A percentile compares a stretch with the other conserved stretches of the same genome.
Evolutionary conservation across 73 alveolate genomes (phyloP).

Genomic region (Symbiodinium pilosum): DNA sequence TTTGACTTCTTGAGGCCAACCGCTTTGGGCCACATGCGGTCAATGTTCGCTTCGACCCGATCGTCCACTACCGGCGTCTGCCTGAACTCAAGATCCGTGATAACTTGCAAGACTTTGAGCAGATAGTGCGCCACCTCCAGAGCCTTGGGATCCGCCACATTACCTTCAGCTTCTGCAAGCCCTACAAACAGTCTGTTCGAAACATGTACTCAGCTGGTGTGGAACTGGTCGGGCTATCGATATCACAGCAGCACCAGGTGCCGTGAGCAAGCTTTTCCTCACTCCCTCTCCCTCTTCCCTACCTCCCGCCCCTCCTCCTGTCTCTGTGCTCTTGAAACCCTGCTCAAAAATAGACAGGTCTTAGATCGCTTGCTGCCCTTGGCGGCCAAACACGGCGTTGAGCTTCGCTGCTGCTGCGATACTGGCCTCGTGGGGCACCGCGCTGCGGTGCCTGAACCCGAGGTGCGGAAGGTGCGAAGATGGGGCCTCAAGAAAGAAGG

Average conservation of each 20-base stretch:
- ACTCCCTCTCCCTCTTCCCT: not conserved
- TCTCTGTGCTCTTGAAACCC: not conserved
- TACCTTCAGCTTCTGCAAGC: conserved; percentile 86
- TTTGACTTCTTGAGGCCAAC: not conserved
- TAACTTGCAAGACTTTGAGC: conserved; percentile 51
- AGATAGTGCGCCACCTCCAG: conserved; percentile 36
- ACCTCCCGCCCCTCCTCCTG: not conserved
- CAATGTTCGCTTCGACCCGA: conserved; percentile 74
- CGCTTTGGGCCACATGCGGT: conserved; percentile 56
- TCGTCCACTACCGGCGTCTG: conserved; percentile 43
- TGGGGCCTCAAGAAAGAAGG: conserved; percentile 37
- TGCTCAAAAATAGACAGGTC: not conserved
- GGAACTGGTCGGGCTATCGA: conserved; percentile 58
- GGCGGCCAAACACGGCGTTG: conserved; percentile 22
- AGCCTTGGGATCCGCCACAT: conserved; percentile 32
- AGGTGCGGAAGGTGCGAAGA: conserved; percentile 58
- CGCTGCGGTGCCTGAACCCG: not conserved
- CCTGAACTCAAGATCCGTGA: conserved; percentile 9
- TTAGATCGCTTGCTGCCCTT: conserved; percentile 39
- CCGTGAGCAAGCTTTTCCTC: not conserved
- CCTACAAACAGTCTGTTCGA: conserved; percentile 68
- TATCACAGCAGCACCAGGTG: conserved; percentile 31
- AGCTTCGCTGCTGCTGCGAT: conserved; percentile 86
- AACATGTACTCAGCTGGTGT: conserved; percentile 49
- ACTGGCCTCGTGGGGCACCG: conserved; percentile 44